phyloP scores from a whole-genome alignment of 805 yeast genomes.

The Alloascoidea hylecoeti region DNA sequence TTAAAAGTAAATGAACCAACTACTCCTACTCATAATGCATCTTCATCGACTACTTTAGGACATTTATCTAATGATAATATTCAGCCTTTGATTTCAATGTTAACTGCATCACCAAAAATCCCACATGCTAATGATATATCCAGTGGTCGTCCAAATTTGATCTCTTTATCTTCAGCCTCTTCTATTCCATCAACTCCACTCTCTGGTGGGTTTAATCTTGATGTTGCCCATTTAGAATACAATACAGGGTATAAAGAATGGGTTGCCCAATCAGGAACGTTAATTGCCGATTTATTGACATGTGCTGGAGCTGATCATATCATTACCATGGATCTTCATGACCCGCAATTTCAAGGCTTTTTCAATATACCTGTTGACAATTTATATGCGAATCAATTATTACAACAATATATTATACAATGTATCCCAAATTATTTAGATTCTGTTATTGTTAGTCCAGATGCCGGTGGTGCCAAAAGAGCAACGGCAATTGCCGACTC shows the following conservation, averaged over 20 bases:
- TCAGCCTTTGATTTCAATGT: conserved; percentile 1
- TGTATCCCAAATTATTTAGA: conserved; percentile 68
- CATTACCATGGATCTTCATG: conserved; percentile 96
- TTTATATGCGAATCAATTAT: conserved; percentile 73
- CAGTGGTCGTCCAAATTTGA: neutral
- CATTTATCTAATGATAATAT: too few relatives aligned
- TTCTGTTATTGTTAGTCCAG: conserved; percentile 92
- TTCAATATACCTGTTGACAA: conserved; percentile 95
- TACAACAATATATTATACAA: conserved; percentile 72
- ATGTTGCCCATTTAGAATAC: conserved; percentile 5
- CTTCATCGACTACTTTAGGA: too few relatives aligned
- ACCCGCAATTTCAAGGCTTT: conserved; percentile 96
- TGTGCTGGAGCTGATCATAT: conserved; percentile 95
- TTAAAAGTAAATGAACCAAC: too few relatives aligned
- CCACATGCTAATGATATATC: conserved; percentile 6
- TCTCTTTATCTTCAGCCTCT: too few relatives aligned
- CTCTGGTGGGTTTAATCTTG: too few relatives aligned
- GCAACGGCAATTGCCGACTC: conserved; percentile 92
- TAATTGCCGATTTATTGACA: conserved; percentile 75
- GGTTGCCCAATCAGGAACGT: conserved; percentile 92
- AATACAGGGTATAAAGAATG: conserved; percentile 78
- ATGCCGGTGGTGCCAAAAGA: conserved; percentile 97
- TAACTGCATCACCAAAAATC: conserved; percentile 2
- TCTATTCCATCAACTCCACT: too few relatives aligned
- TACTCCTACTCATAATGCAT: too few relatives aligned